Evolutionary conservation across 1,284 basidiomycete genomes (phyloP), one percentile per base, ranked within the genome.

Genomic region (Porodaedalea pini): DNA sequence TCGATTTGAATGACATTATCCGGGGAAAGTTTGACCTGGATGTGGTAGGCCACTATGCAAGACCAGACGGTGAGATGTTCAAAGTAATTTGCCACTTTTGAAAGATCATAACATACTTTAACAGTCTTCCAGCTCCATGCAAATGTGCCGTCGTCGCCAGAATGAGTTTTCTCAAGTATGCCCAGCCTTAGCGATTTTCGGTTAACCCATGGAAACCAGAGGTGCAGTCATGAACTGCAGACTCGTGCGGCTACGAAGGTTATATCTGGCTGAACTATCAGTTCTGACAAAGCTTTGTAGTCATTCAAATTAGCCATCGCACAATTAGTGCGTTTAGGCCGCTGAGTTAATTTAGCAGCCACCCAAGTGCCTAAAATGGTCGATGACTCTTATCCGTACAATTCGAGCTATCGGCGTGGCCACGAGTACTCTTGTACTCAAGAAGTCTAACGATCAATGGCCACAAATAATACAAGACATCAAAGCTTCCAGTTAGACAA

Each of bases 21-120:
- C 74, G 86, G 48, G 86, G 85, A 27, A 88, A 87, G 69, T 85
- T 88, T 64, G 88, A 90, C 67, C 70, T 90, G 56, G 88, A 90
- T 66, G 76, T 79, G 2, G 77, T 79, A 0, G 88, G 88, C 15
- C 85, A 88, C 69, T 89, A 90, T 68, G 77, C 83, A 1, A 68
- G 88, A 58, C 76, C 80, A 37, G 85, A 88, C 68, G 69, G 82
- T 85, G 64, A 64, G 81, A 4, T 15, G 4, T 43, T 29, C 51
- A 25, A 11, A 17, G 23, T 7, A 2, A 17, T 36, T 11, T 51
- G 39, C 25, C 29, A 23, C 17, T n/a, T 11, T 23, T 1, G 6
- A 25, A 34, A 44, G 19, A 19, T 39, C 10, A 2, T 40, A 25
- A 39, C 25, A 34, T 8, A 15, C 41, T 50, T 34, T 34, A 21